Base-by-base conservation (phyloP, 2,329 filamentous ascomycete species). In the Cladosporium sp. region DNA sequence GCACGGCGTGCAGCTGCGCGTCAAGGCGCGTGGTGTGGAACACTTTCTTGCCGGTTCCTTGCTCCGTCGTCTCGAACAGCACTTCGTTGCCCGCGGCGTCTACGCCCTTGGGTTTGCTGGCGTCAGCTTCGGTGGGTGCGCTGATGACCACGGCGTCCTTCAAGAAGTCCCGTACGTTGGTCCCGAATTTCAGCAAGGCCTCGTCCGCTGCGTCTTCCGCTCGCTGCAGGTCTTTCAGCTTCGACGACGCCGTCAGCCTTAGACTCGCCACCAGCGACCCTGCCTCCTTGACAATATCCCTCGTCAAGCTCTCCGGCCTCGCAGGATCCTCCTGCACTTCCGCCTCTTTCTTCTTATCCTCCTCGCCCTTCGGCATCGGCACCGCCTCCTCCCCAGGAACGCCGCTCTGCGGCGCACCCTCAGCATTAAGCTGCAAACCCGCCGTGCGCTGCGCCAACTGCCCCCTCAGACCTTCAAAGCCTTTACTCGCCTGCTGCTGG, bases 191-290 rank as follows among this genome's bases (percentile, higher is more conserved):
- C 59, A 97, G 74, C 8, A 99, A 80, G 0, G 93, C 93, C 69
- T 97, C 93, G 67, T 99, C 93, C 7, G 93, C 93, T 3, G 92
- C 92, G 65, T 97, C 92, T 70, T 99, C 93, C 11, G 92, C 93
- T 60, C 83, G 83, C 65, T 96, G 88, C 17, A 97, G 84, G 53
- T 96, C 89, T 64, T 89, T 93, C 53, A 97, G 74, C 42, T 89
- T 82, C 11, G 60, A 58, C 1, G 63, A 60, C 7, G 62, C 65
- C 1, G 60, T 62, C 2, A 49, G 51, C 17, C 65, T 58, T 66
- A 97, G 82, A 39, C 87, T 82, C 4, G 86, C 82, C 24, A 97
- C 82, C 52, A 96, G 84, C 9, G 83, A 73, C 50, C 81, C 78
- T 6, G 78, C 79, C 58, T 80, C 77, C 51, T 75, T 76, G 51